Conservation (phyloP, 306 rosid genomes). For the Quercus glauca region DNA sequence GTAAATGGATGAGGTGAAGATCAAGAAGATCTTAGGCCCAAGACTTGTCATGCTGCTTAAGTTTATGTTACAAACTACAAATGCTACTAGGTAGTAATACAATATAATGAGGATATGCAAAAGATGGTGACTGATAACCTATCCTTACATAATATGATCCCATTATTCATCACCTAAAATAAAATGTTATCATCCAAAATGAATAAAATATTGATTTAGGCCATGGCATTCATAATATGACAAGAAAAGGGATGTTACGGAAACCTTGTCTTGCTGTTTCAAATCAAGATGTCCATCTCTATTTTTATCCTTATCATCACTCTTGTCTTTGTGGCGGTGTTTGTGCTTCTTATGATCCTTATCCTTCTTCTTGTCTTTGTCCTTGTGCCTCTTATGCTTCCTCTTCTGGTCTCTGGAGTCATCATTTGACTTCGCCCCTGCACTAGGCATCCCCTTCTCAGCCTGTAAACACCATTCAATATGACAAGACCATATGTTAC, state of each 20-base stretch:
- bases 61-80: neutral
- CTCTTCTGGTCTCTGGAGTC: constrained; percentile 16
- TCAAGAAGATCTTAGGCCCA: no score
- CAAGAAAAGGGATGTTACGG: neutral
- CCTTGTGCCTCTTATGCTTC: constrained; percentile 19
- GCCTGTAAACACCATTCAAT: constrained; percentile 19
- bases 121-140: neutral
- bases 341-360: constrained; percentile 20
- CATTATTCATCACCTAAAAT: neutral
- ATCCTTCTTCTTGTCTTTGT: constrained; percentile 9
- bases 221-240: neutral
- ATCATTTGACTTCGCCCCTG: constrained; percentile 10
- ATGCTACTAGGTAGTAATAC: neutral
- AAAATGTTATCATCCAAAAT: neutral
- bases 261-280: constrained; percentile 18
- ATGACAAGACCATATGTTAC: neutral
- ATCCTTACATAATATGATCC: neutral
- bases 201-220: neutral
- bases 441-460: constrained; percentile 29
- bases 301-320: neutral
- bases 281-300: neutral
- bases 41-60: neutral
- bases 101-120: neutral
- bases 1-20: no score
- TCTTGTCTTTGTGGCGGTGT: neutral